A percentile compares a stretch with the other conserved stretches of the same genome.
phyloP scores from a whole-genome alignment of 345 rosid genomes.

The Lepidium aucheri region DNA sequence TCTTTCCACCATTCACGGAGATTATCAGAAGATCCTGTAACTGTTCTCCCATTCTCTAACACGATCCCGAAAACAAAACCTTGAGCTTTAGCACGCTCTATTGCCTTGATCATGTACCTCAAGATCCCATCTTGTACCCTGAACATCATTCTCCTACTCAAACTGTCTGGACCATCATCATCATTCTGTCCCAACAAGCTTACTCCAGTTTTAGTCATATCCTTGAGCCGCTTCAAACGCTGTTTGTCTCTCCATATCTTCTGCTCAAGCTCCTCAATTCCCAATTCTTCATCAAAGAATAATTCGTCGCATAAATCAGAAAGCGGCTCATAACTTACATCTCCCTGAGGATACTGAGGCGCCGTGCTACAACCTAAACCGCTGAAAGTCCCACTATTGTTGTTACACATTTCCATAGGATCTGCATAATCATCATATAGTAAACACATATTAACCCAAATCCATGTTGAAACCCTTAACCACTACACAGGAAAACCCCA shows the following conservation, averaged over 20 bases:
- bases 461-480: background rate
- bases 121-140: slow-evolving; percentile 82
- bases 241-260: slow-evolving; percentile 75
- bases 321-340: background rate
- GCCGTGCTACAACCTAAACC: background rate
- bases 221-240: slow-evolving; percentile 65
- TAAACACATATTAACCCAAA: background rate
- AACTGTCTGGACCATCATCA: slow-evolving; percentile 26
- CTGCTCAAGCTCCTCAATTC: slow-evolving; percentile 72
- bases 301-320: slow-evolving; percentile 41
- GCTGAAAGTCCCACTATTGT: background rate
- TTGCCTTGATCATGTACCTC: slow-evolving; percentile 78
- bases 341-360: slow-evolving; percentile 36
- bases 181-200: slow-evolving; percentile 22
- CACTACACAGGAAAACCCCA: background rate
- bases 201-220: slow-evolving; percentile 47
- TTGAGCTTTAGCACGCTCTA: slow-evolving; percentile 84
- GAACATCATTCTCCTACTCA: slow-evolving; percentile 60
- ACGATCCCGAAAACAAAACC: slow-evolving; percentile 94
- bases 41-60: slow-evolving; percentile 79
- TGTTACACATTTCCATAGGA: slow-evolving; percentile 8
- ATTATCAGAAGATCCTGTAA: slow-evolving; percentile 84
- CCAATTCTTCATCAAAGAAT: slow-evolving; percentile 58
- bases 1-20: slow-evolving; percentile 99
- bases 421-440: background rate